Conservation (phyloP, 2,329 filamentous ascomycete species). For the Trichoderma arundinaceum region DNA sequence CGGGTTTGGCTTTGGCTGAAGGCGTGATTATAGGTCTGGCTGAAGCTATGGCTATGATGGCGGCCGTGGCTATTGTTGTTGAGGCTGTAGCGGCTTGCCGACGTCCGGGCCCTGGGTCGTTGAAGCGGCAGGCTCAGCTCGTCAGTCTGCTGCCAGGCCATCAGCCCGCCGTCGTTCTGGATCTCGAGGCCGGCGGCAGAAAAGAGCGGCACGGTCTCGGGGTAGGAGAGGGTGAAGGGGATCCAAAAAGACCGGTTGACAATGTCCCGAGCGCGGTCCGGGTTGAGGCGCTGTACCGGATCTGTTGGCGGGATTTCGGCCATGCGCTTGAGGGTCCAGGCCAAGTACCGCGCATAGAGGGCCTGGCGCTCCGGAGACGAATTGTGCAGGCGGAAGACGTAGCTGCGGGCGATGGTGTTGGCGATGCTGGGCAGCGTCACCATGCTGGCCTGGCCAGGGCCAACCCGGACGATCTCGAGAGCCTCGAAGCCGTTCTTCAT, state of each 20-base stretch:
- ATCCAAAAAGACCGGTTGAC: constrained; percentile 41
- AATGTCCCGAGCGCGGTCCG: constrained; percentile 35
- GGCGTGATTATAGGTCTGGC: constrained; percentile 4
- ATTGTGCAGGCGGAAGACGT: constrained; percentile 39
- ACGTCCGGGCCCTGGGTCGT: constrained; percentile 10
- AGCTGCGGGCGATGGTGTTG: constrained; percentile 45
- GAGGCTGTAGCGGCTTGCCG: constrained; percentile 23
- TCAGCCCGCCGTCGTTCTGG: constrained; percentile 27
- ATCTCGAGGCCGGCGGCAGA: constrained; percentile 40
- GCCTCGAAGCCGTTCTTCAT: constrained; percentile 42
- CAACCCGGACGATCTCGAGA: constrained; percentile 37
- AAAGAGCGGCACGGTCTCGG: constrained; percentile 41
- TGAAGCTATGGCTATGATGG: background rate
- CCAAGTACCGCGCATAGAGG: constrained; percentile 41
- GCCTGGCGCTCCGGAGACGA: constrained; percentile 32
- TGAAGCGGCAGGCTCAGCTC: constrained; percentile 1
- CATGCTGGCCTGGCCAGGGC: constrained; percentile 37
- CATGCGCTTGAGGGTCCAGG: constrained; percentile 46
- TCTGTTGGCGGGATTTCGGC: constrained; percentile 30
- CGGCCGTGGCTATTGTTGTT: background rate
- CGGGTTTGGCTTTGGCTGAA: constrained; percentile 13
- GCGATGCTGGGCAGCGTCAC: constrained; percentile 46
- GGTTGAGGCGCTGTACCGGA: constrained; percentile 35
- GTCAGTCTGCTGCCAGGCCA: constrained; percentile 26
- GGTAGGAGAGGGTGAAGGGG: constrained; percentile 42